Evolutionary conservation across 805 yeast genomes (phyloP), one percentile per base, ranked within the genome.

Genomic region (Schwanniomyces pseudopolymorphus): DNA sequence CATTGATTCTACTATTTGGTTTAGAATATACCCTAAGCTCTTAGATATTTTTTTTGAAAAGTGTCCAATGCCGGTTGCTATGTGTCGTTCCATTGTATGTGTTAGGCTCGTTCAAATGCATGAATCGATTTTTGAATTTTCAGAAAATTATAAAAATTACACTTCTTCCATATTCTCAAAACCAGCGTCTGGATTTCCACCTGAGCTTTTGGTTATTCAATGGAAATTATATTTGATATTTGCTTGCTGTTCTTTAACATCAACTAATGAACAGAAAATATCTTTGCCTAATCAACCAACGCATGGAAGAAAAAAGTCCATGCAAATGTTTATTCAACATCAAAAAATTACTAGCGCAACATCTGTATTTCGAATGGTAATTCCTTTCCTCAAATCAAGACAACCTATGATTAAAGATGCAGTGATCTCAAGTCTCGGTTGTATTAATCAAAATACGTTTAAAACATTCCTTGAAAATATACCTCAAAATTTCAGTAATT

Each of bases 1-100:
- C 1, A 91, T 94, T 8, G 99, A 94, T 67, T 84, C 96, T 1
- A 96, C 98, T 0, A 70, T 94, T n/a, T 94, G 99, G 99, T 85
- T 92, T 57, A 79, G 96, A 50, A 78, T 85, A 1, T 90, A 87
- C 56, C 97, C 97, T 1, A 79, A 78, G 31, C 69, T 94, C 2
- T 67, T 94, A 36, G 82, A 78, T 27, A 73, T 81, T 1, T 81
- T 94, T 48, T 89, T 88, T 50, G 87, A 82, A 49, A 77, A 76
- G 40, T 90, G 96, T 58, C 98, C 99, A 0, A 84, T 92, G 60
- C 92, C 96, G 0, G 89, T 92, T 64, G 99, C 98, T 0, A 72
- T 94, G 46, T 89, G 96, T 51, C 79, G 99, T 7, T 86, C 96
- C 2, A 84, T 88, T 50, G 95, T 94, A 7, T 92, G 98, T 65